Evolutionary conservation across 2,329 filamentous ascomycete species (phyloP).

Genomic region (Ophiosphaerella herpotricha): DNA sequence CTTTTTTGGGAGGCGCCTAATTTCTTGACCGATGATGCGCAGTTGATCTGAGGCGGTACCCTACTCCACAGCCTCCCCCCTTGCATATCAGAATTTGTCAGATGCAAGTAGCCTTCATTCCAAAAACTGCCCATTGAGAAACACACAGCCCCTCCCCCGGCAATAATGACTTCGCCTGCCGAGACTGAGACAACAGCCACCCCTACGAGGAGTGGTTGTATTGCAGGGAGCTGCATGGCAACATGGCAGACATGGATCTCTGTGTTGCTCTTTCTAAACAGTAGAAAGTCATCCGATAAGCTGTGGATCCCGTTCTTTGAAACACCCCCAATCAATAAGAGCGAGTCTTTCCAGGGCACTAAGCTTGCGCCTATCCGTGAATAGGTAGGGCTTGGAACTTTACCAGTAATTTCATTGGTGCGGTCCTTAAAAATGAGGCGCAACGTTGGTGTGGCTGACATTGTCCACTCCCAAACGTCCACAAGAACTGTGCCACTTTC

Average conservation of each 20-base stretch:
- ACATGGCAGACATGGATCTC: constrained; percentile 25
- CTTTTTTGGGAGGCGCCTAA: constrained; percentile 14
- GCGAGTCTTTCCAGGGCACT: constrained; percentile 50
- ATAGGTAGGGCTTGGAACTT: constrained; percentile 29
- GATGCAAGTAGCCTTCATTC: constrained; percentile 56
- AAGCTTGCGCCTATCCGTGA: constrained; percentile 59
- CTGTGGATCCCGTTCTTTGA: constrained; percentile 32
- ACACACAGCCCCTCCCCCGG: constrained; percentile 83
- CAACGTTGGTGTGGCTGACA: constrained; percentile 38
- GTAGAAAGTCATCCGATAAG: constrained; percentile 33
- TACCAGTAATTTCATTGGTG: constrained; percentile 28
- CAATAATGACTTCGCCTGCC: constrained; percentile 61
- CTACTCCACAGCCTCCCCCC: constrained; percentile 24
- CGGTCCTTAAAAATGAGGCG: constrained; percentile 35
- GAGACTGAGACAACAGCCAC: constrained; percentile 59
- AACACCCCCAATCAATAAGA: constrained; percentile 61
- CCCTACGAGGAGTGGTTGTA: constrained; percentile 73
- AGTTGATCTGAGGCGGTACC: constrained; percentile 12
- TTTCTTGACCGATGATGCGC: constrained; percentile 15
- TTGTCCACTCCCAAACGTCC: constrained; percentile 68
- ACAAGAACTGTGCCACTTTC: constrained; percentile 65
- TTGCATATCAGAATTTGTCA: constrained; percentile 20
- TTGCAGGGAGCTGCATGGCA: constrained; percentile 32
- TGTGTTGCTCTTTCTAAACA: constrained; percentile 24
- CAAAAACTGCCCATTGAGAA: constrained; percentile 90